Base-by-base conservation (phyloP, 176 grass and related monocot species). In the Juncus effusus region DNA sequence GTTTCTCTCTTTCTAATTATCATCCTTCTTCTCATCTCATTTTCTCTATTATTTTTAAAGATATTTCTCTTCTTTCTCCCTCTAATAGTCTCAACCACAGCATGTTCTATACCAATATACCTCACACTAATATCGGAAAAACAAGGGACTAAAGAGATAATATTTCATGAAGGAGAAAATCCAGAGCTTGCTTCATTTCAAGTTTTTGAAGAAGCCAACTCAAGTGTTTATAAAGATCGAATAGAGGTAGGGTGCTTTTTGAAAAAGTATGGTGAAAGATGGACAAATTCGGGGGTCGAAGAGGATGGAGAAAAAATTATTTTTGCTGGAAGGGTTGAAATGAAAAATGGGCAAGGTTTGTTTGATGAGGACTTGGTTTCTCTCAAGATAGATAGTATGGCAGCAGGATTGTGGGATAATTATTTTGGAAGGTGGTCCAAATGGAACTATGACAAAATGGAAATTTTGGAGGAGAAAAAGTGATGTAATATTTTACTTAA, bases 401-500 rank as follows among this genome's bases (percentile, higher is more conserved):
- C 68, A 72, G 68, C 68, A 57, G 52, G 54, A 72, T 72, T 72
- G 52, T 72, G 68, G 68, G 57, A 72, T 19, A 72, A 42, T 45
- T 72, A 72, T 58, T 72, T 72, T 28, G 68, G 57, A 40, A 55
- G 68, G 9, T 72, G 68, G 10, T 72, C 68, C 40, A 72, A 56
- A 47, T 59, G 68, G 68, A 72, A 51, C 68, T 72, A 72, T 72
- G 42, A 10, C 42, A 44, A 16, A 53, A 45, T 14, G 6, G 68
- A 72, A 72, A 56, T 39, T 40, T 39, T 69, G 66, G 66, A 56
- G 12, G 49, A 12, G 66, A 69, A 54, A 14, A 14, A 56, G 54
- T 38, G 56, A 11, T 56, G 38, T 10, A 16, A 69, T 69, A 5
- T 40, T 4, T 54, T 56, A 40, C 19, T 28, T 1, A 28, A 28